Evolutionary conservation across 257 asterid species (phyloP).

Genomic region (Przewalskia tangutica): DNA sequence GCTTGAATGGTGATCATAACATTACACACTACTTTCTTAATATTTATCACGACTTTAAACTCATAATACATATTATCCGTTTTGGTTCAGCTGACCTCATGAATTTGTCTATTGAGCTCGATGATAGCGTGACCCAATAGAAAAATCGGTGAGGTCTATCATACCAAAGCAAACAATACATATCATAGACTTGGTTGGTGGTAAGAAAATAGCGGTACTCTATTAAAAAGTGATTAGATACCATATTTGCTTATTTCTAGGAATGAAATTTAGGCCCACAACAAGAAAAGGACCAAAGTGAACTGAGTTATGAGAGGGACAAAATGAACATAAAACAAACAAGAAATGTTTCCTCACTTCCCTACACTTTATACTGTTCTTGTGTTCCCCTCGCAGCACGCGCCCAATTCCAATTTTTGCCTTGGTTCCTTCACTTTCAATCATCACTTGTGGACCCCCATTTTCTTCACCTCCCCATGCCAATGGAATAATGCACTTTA

Average conservation of each 20-base stretch:
- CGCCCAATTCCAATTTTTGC: conserved; percentile 21
- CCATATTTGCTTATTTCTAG: background rate
- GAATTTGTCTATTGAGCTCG: too few species aligned
- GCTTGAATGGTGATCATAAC: background rate
- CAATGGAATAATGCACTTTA: background rate
- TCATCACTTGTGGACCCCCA: conserved; percentile 23
- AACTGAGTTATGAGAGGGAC: background rate
- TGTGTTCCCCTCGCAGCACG: conserved; percentile 28
- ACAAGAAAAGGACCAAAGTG: background rate
- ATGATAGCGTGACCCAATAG: too few species aligned
- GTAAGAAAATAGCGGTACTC: too few species aligned
- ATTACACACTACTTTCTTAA: background rate
- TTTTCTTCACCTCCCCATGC: background rate
- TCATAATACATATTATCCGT: too few species aligned
- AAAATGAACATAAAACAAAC: background rate
- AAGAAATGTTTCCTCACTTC: conserved; percentile 30
- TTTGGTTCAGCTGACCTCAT: too few species aligned
- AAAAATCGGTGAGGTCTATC: too few species aligned
- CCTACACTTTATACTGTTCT: conserved; percentile 30
- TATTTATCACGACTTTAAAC: too few species aligned
- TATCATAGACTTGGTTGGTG: too few species aligned
- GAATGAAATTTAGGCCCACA: background rate
- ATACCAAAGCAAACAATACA: too few species aligned
- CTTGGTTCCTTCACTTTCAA: conserved; percentile 33
- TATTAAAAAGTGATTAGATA: too few species aligned